These are phyloP conservation scores for Ogataea polymorpha DNA, from an alignment of 805 yeast genomes.

Conservation along the genomic window DNA sequence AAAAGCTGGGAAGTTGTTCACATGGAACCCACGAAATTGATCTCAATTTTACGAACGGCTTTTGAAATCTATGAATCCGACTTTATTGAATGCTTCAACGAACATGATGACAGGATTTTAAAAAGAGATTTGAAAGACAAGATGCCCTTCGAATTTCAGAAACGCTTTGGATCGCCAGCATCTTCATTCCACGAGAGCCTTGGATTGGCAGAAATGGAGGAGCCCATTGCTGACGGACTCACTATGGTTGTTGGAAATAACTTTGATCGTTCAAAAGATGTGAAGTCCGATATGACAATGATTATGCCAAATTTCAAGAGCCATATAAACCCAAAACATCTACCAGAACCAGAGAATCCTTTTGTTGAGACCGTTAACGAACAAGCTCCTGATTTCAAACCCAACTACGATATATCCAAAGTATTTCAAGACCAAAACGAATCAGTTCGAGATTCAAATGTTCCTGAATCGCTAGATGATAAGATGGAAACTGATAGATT, in stretches of 20 bases:
- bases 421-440: conserved; percentile 10
- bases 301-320: conserved; percentile 31
- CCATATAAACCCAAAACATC: background rate
- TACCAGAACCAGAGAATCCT: conserved; percentile 9
- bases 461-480: conserved; percentile 1
- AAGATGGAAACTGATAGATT: conserved; percentile 16
- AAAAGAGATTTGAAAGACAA: conserved; percentile 12
- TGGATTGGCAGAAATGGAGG: conserved; percentile 14
- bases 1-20: conserved; percentile 23
- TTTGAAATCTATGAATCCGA: conserved; percentile 9
- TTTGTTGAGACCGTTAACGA: conserved; percentile 12
- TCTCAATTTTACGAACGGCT: conserved; percentile 15
- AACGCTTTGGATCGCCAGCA: background rate
- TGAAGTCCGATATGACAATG: conserved; percentile 38
- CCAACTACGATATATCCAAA: conserved; percentile 10
- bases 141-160: background rate
- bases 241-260: conserved; percentile 28
- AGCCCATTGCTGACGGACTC: conserved; percentile 25
- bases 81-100: conserved; percentile 19
- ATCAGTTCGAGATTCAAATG: background rate
- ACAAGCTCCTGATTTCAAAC: conserved; percentile 3
- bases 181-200: conserved; percentile 8
- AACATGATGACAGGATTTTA: conserved; percentile 11
- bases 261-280: conserved; percentile 8
- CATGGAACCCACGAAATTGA: conserved; percentile 10